A percentile compares a stretch with the other conserved stretches of the same genome.
Evolutionary conservation across 106 monocot genomes (phyloP).

Genomic region (Alisma plantagoaquatica): DNA sequence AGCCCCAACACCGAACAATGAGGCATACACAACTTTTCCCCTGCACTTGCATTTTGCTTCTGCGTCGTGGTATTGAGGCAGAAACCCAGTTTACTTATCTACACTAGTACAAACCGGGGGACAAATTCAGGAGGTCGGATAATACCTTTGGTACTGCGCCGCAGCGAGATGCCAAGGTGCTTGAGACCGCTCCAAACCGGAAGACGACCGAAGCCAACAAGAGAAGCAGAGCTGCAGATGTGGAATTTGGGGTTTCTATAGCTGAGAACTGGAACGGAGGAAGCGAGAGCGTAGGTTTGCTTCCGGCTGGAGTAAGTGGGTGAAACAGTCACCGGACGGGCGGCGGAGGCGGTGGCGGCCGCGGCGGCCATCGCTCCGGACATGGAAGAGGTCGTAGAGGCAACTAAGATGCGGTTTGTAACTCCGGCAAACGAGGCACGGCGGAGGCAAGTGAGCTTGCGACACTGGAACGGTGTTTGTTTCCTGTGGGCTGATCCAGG

Average conservation of each 20-base stretch:
- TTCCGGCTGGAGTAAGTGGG: slow-evolving; percentile 1
- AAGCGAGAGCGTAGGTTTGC: neutral
- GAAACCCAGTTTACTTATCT: neutral
- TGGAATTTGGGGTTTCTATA: neutral
- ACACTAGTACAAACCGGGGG: neutral
- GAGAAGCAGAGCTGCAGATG: slow-evolving; percentile 2
- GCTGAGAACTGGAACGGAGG: neutral
- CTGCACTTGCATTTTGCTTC: slow-evolving; percentile 29
- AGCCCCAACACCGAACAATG: slow-evolving; percentile 96
- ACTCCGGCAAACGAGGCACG: too few relatives aligned
- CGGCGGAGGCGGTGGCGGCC: neutral
- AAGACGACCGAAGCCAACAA: slow-evolving; percentile 6
- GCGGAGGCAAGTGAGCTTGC: too few relatives aligned
- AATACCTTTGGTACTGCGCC: slow-evolving; percentile 11
- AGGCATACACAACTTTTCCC: slow-evolving; percentile 53
- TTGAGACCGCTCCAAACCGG: slow-evolving; percentile 36
- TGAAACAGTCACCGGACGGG: neutral
- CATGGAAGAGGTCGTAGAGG: slow-evolving; percentile 3
- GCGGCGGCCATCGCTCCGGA: slow-evolving; percentile 10
- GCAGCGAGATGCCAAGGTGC: slow-evolving; percentile 17
- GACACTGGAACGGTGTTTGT: too few relatives aligned
- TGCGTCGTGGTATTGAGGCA: slow-evolving; percentile 16
- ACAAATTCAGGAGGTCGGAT: neutral
- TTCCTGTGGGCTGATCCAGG: neutral
- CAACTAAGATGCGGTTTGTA: too few relatives aligned